A percentile compares a stretch with the other conserved stretches of the same genome.
These are phyloP conservation scores for Phytomonas serpens DNA, from an alignment of 208 protist species.

Conservation along the genomic window DNA sequence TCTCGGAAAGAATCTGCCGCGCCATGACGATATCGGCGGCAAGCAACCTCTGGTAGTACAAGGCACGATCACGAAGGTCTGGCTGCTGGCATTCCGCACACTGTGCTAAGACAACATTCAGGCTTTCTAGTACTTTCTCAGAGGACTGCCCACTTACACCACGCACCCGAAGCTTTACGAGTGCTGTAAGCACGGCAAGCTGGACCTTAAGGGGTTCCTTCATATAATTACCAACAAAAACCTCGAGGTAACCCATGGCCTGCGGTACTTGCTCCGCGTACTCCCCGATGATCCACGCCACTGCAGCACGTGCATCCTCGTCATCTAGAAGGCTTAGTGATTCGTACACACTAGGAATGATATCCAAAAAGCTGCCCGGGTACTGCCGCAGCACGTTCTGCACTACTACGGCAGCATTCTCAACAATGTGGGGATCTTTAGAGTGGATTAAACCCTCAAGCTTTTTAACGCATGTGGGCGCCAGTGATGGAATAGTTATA, in stretches of 20 bases:
- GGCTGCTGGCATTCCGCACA: slow-evolving; percentile 89
- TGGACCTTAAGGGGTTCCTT: slow-evolving; percentile 93
- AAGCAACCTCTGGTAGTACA: slow-evolving; percentile 98
- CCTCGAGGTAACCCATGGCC: slow-evolving; percentile 89
- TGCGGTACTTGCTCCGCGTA: slow-evolving; percentile 94
- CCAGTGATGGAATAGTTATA: slow-evolving; percentile 90
- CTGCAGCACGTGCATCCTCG: slow-evolving; percentile 93
- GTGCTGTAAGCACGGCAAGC: slow-evolving; percentile 94
- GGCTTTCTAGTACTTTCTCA: slow-evolving; percentile 41
- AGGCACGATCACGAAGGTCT: slow-evolving; percentile 97
- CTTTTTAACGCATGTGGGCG: slow-evolving; percentile 90
- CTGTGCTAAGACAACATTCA: slow-evolving; percentile 78
- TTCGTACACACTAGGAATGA: slow-evolving; percentile 93
- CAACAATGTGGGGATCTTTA: slow-evolving; percentile 95
- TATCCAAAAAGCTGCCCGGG: slow-evolving; percentile 88
- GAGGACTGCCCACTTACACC: background rate
- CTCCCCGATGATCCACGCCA: slow-evolving; percentile 98
- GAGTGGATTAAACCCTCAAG: slow-evolving; percentile 94
- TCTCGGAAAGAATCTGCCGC: slow-evolving; percentile 58
- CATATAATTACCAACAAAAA: slow-evolving; percentile 93
- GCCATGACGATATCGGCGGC: slow-evolving; percentile 88
- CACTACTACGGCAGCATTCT: slow-evolving; percentile 97
- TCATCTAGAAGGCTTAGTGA: slow-evolving; percentile 95
- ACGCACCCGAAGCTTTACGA: slow-evolving; percentile 93
- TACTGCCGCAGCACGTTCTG: slow-evolving; percentile 96